Evolutionary conservation across 805 yeast species (phyloP), one percentile per base, ranked within the genome.

Genomic region (Hanseniaspora taiwanica): DNA sequence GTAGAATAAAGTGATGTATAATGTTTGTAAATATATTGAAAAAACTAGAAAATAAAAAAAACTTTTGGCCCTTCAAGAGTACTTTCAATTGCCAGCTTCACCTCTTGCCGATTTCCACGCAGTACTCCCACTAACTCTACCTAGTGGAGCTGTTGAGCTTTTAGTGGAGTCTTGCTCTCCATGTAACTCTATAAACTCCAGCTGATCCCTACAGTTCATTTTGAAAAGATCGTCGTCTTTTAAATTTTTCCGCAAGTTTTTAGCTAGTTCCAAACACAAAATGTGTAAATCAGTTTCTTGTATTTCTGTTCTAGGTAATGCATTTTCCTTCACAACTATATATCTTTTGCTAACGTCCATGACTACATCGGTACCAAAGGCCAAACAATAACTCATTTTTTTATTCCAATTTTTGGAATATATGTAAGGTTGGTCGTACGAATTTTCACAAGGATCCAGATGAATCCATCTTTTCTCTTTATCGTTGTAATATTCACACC

Each of bases 331-430:
- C 8, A 63, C 62, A 4, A 49, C 65, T 21, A 85, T 71, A 49
- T 89, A 87, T 45, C 84, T 72, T 9, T 58, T 55, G 19, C 86
- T 72, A 23, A 89, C 78, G 55, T 89, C 96, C 1, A 64, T 56
- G 1, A 78, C 65, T 27, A 85, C 85, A 32, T 65, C 65, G 10
- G 65, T 66, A 36, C 77, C 69, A 40, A 80, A 68, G 0, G 84
- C 96, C 42, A 89, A 62, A 2, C 77, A 81, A 59, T 83, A 85
- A 39, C 94, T 81, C 96, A 89, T 89, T 44, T 74, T 74, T 60
- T 89, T 89, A 24, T 89, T 93, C 96, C 97, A 87, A 34, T 93
- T 94, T 31, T 70, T 66, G 37, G 78, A 71, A 53, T 87, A 87
- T 13, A 86, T 62, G 18, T 65, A 55, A 0, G 96, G 96, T 44